Base-by-base conservation (phyloP, 768 basidiomycete species). In the Mycena capillaripes region DNA sequence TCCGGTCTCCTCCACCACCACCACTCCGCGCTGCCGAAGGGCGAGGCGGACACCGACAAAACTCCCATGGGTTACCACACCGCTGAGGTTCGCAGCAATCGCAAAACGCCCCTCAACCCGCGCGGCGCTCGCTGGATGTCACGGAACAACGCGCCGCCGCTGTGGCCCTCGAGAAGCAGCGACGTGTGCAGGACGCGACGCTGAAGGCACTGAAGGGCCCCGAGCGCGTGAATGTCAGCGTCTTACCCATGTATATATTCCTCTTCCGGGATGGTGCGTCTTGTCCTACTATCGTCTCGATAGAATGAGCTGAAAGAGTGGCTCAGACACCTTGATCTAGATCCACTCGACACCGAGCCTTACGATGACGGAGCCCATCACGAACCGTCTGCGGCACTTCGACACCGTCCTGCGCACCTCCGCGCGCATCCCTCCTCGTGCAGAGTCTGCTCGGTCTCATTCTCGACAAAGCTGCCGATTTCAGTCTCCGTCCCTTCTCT, bases 381-480 rank as follows among this genome's bases (percentile, higher is more conserved):
- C 86, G 29, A 79, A 83, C 19, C 89, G 92, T 14, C 79, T 95
- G 48, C 84, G 84, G 30, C 87, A 89, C 69, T 81, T 85, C 3
- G 89, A 93, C 72, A 91, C 91, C 0, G 83, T 88, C 4, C 82
- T 94, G 12, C 85, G 92, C 34, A 86, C 84, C 53, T 89, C 90
- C 0, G 89, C 90, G 29, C 75, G 84, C 91, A 7, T 92, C 91
- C 16, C 80, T 95, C 16, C 84, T 95, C 12, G 86, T 95, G 7
- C 90, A 95, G 78, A 89, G 89, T 44, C 76, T 95, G 21, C 82
- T 95, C 48, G 93, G 93, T 77, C 84, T 74, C 27, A 90, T 92
- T 48, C 91, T 93, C 12, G 93, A 95, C 77, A 85, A 87, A 60
- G 88, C 90, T 0, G 80, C 94, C 19, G 89, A 91, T 76, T 89